Percentiles rank a stretch among this genome's conserved stretches.
Evolutionary conservation across 2,329 filamentous ascomycete genomes (phyloP).

Genomic region (Nothomitra cinnamomea): DNA sequence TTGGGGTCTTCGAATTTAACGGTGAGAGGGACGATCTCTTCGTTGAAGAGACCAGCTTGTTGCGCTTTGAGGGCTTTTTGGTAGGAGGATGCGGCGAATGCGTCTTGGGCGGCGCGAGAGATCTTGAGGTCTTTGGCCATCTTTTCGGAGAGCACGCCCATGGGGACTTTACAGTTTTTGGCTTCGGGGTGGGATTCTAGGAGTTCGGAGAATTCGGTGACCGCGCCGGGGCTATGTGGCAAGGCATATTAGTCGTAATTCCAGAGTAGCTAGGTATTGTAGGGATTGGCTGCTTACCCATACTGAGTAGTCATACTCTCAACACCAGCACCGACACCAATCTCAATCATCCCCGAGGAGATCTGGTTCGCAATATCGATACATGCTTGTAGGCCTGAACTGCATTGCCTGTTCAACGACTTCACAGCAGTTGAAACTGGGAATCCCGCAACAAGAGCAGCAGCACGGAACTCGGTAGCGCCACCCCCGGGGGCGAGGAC

Average conservation of each 20-base stretch:
- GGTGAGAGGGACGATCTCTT: conserved; percentile 76
- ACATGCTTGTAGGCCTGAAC: conserved; percentile 77
- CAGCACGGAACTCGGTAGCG: conserved; percentile 91
- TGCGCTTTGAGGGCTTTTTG: conserved; percentile 79
- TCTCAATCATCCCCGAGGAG: conserved; percentile 77
- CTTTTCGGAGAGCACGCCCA: conserved; percentile 83
- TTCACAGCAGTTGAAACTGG: conserved; percentile 71
- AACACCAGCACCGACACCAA: conserved; percentile 85
- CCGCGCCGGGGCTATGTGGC: conserved; percentile 49
- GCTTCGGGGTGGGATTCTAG: conserved; percentile 67
- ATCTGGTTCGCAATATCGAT: conserved; percentile 93
- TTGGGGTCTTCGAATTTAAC: conserved; percentile 86
- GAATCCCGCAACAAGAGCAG: conserved; percentile 79
- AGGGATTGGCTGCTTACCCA: conserved; percentile 37
- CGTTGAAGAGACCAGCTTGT: conserved; percentile 72
- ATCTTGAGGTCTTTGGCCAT: conserved; percentile 82
- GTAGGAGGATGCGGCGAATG: conserved; percentile 88
- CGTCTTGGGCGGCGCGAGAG: conserved; percentile 58
- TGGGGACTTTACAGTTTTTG: conserved; percentile 93
- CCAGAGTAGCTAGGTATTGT: neutral
- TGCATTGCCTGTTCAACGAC: conserved; percentile 86
- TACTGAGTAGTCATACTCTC: conserved; percentile 95
- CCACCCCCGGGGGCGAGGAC: conserved; percentile 87
- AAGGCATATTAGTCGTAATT: neutral
- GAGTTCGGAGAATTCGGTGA: conserved; percentile 81